Evolutionary conservation across 768 basidiomycete species (phyloP).

Genomic region (Hypsizygus marmoreus): DNA sequence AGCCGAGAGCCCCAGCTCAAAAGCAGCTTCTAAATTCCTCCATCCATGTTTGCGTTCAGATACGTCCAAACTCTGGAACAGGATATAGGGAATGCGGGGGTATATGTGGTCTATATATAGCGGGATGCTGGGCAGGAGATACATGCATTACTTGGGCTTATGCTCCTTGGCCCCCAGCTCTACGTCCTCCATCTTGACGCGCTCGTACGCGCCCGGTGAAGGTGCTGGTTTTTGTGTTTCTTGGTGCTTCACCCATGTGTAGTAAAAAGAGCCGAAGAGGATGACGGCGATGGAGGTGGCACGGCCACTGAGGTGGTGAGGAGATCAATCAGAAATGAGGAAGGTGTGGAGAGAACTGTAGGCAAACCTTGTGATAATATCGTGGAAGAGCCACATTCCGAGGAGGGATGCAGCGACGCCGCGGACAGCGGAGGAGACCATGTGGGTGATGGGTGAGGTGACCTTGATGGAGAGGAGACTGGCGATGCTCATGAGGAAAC

Average conservation of each 20-base stretch:
- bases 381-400: constrained; percentile 78
- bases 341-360: constrained; percentile 17
- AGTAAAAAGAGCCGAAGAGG: constrained; percentile 78
- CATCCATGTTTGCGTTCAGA: neutral
- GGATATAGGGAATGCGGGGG: constrained; percentile 10
- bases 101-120: constrained; percentile 12
- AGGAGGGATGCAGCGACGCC: constrained; percentile 91
- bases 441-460: constrained; percentile 96
- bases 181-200: constrained; percentile 63
- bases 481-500: constrained; percentile 94
- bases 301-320: constrained; percentile 60
- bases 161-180: constrained; percentile 51
- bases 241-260: constrained; percentile 85
- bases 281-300: constrained; percentile 80
- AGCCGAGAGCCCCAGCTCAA: no score
- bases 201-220: constrained; percentile 50
- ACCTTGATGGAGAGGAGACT: constrained; percentile 94
- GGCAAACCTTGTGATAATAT: constrained; percentile 79
- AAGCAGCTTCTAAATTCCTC: neutral
- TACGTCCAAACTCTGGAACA: constrained; percentile 1
- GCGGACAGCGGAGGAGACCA: constrained; percentile 94
- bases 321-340: constrained; percentile 1
- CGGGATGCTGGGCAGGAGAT: neutral
- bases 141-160: constrained; percentile 20
- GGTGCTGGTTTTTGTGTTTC: constrained; percentile 50